These are phyloP conservation scores for Microthyrium microscopicum DNA, from an alignment of 2,329 filamentous ascomycete genomes.

Conservation along the genomic window DNA sequence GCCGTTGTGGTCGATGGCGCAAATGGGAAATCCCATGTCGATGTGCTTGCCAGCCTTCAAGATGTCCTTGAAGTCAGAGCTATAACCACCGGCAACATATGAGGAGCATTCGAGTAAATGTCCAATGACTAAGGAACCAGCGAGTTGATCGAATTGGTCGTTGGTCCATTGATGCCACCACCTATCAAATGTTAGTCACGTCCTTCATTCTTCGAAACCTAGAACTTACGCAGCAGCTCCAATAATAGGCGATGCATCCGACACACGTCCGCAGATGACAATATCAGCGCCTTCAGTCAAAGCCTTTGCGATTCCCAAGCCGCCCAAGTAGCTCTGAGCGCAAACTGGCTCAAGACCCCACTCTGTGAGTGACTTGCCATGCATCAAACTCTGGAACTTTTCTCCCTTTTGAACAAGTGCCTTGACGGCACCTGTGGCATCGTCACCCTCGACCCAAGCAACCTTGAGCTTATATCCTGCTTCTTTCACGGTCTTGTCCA, in stretches of 20 bases:
- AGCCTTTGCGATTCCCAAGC: conserved; percentile 13
- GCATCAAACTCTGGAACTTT: conserved; percentile 15
- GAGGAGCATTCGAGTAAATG: conserved; percentile 14
- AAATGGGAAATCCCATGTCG: conserved; percentile 5
- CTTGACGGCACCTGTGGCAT: conserved; percentile 19
- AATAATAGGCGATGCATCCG: conserved; percentile 12
- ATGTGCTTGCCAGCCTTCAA: conserved; percentile 3
- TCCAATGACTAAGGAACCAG: conserved; percentile 12
- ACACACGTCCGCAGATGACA: conserved; percentile 12
- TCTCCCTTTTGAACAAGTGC: conserved; percentile 12
- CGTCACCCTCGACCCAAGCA: conserved; percentile 24
- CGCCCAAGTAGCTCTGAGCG: conserved; percentile 15
- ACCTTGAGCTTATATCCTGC: conserved; percentile 18
- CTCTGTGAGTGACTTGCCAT: conserved; percentile 14
- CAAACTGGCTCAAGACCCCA: conserved; percentile 14
- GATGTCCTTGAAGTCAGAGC: conserved; percentile 17
- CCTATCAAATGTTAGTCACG: not conserved
- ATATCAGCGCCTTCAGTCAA: conserved; percentile 12
- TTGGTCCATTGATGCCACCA: conserved; percentile 12
- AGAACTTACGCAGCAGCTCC: conserved; percentile 8
- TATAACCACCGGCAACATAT: conserved; percentile 18
- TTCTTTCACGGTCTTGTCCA: conserved; percentile 16
- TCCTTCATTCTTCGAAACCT: not conserved
- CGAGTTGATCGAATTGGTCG: conserved; percentile 11
- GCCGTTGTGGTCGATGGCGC: conserved; percentile 1